These are phyloP conservation scores for Silene uniflora DNA, from an alignment of 148 eudicot species.

Conservation along the genomic window DNA sequence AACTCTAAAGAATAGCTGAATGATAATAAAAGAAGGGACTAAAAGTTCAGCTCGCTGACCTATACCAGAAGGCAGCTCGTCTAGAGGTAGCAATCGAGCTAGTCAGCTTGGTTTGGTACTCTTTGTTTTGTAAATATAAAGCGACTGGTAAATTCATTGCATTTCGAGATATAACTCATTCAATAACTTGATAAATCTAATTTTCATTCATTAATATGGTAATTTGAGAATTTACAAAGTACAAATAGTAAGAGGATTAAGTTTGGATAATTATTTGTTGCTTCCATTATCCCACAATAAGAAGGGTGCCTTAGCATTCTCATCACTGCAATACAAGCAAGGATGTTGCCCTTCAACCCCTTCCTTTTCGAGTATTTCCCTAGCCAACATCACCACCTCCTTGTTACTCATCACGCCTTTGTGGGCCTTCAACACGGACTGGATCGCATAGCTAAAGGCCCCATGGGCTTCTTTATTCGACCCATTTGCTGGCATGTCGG, in stretches of 20 bases:
- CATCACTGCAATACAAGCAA: constrained; percentile 73
- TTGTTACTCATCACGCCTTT: constrained; percentile 35
- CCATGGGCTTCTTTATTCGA: constrained; percentile 42
- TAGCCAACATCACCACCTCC: constrained; percentile 48
- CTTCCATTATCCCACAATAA: constrained; percentile 23
- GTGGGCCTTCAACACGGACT: constrained; percentile 41
- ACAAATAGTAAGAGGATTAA: background rate
- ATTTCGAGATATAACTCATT: too few species aligned
- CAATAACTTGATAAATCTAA: too few species aligned
- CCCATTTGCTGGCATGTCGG: constrained; percentile 35
- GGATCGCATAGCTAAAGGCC: constrained; percentile 54
- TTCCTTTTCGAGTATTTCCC: constrained; percentile 32
- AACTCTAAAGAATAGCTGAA: too few species aligned
- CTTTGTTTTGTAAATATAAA: too few species aligned
- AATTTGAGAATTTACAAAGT: background rate
- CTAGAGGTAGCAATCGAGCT: too few species aligned
- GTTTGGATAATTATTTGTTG: background rate
- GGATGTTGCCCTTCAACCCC: constrained; percentile 54
- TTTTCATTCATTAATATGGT: too few species aligned
- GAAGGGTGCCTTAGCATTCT: constrained; percentile 53
- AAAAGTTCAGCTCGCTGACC: too few species aligned
- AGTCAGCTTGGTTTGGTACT: too few species aligned
- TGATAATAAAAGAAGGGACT: too few species aligned
- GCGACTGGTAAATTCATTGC: too few species aligned
- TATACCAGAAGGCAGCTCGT: too few species aligned